These are phyloP conservation scores for Amylocarpus encephaloides DNA, from an alignment of 2,329 filamentous ascomycete species.

Conservation along the genomic window DNA sequence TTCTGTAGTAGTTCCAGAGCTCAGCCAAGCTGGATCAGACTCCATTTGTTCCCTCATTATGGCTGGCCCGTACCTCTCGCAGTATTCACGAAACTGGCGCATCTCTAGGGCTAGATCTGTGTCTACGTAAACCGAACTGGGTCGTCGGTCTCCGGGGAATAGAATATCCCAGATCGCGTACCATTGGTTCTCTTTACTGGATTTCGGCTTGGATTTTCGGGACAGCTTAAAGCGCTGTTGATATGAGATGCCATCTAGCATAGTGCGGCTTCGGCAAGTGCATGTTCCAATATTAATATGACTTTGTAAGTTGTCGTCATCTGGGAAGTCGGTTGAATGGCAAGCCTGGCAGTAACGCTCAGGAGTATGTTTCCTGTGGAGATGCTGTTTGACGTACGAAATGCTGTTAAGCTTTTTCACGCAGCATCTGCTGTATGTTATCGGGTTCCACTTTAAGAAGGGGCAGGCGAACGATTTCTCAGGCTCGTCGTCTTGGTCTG, in stretches of 20 bases:
- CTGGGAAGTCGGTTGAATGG: constrained; percentile 1
- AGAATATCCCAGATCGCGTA: constrained; percentile 15
- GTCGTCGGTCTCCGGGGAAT: constrained; percentile 13
- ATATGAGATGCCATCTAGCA: background rate
- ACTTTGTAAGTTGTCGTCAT: background rate
- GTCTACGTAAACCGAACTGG: constrained; percentile 9
- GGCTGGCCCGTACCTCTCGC: background rate
- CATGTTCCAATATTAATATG: background rate
- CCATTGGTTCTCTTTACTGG: constrained; percentile 10
- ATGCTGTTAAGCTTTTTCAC: constrained; percentile 4
- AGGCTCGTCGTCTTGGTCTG: background rate
- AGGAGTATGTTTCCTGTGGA: constrained; percentile 7
- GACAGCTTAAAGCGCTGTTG: background rate
- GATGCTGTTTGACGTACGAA: constrained; percentile 10
- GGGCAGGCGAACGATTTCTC: background rate
- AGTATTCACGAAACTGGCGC: constrained; percentile 9
- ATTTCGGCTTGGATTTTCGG: constrained; percentile 5
- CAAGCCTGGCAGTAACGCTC: constrained; percentile 10
- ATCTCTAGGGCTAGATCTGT: background rate
- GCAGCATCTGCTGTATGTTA: background rate
- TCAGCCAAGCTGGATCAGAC: constrained; percentile 1
- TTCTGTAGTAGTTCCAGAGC: background rate
- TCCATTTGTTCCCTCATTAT: background rate
- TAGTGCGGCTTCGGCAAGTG: background rate
- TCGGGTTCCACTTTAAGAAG: background rate